Conservation (phyloP, 1,139 yeast species). For the Saccharomyces hybrid region DNA sequence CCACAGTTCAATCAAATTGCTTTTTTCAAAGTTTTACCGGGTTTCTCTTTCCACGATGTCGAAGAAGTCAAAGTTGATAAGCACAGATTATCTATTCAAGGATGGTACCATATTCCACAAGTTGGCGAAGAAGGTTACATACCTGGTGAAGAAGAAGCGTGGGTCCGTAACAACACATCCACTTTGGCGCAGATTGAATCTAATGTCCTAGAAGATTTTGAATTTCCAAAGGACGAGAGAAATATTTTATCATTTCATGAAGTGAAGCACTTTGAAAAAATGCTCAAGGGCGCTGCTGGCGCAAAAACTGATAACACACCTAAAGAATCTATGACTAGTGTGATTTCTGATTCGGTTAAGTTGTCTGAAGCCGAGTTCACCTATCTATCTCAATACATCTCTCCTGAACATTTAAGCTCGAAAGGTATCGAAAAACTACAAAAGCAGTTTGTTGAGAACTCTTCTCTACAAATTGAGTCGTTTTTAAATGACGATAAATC, state of each 20-base stretch:
- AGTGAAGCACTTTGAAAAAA: conserved; percentile 22
- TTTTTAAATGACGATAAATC: conserved; percentile 57
- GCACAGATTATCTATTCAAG: conserved; percentile 86
- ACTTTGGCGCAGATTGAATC: conserved; percentile 77
- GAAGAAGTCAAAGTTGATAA: conserved; percentile 91
- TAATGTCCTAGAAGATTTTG: conserved; percentile 68
- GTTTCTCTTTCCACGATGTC: conserved; percentile 92
- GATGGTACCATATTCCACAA: conserved; percentile 98
- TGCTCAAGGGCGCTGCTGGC: conserved; percentile 11
- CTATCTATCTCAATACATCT: conserved; percentile 47
- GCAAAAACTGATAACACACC: conserved; percentile 8
- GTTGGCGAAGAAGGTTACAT: conserved; percentile 78
- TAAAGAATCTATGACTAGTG: conserved; percentile 8
- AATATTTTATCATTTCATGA: conserved; percentile 28
- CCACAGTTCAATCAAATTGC: conserved; percentile 97
- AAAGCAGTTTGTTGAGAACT: conserved; percentile 52
- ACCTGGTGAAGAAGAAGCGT: conserved; percentile 67
- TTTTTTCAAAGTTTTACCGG: conserved; percentile 93
- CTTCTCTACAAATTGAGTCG: conserved; percentile 58
- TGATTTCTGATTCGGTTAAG: conserved; percentile 16
- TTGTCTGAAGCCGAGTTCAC: conserved; percentile 37
- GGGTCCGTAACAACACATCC: conserved; percentile 57
- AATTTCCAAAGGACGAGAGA: conserved; percentile 56
- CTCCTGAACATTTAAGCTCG: conserved; percentile 44
- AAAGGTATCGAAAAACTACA: conserved; percentile 40